Percentiles rank a stretch among this genome's conserved stretches.
Evolutionary conservation across 2,329 filamentous ascomycete genomes (phyloP).

Genomic region (Ophiostoma fasciatum): DNA sequence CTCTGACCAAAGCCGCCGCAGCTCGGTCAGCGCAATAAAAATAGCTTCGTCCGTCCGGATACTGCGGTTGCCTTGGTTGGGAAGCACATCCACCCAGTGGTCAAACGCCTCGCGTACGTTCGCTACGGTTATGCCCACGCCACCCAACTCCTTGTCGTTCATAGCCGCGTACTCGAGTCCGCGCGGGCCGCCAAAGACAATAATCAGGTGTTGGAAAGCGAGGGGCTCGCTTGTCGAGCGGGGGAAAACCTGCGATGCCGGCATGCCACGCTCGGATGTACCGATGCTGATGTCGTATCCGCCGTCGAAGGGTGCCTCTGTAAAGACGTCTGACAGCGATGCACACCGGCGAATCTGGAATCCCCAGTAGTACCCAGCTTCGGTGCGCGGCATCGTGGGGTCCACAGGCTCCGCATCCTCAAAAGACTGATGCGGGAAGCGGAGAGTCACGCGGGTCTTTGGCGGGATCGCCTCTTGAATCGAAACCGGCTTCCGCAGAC

Average conservation of each 20-base stretch:
- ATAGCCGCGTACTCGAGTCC: conserved; percentile 63
- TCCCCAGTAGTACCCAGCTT: conserved; percentile 78
- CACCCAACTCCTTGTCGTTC: conserved; percentile 39
- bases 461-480: conserved; percentile 49
- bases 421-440: conserved; percentile 36
- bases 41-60: conserved; percentile 77
- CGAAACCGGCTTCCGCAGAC: conserved; percentile 37
- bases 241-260: conserved; percentile 32
- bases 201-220: conserved; percentile 53
- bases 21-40: conserved; percentile 56
- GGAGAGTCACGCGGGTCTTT: conserved; percentile 60
- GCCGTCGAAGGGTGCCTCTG: conserved; percentile 56
- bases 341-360: conserved; percentile 53
- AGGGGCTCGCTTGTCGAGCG: conserved; percentile 12
- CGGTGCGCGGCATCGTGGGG: conserved; percentile 53
- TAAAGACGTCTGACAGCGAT: conserved; percentile 60
- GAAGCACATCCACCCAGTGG: conserved; percentile 68
- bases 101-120: conserved; percentile 64
- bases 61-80: conserved; percentile 65
- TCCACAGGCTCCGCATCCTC: conserved; percentile 45
- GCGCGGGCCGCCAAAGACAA: conserved; percentile 70
- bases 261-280: conserved; percentile 61
- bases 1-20: conserved; percentile 43
- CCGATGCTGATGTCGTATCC: conserved; percentile 77
- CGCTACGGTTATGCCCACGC: conserved; percentile 47